Percentiles rank a stretch among this genome's conserved stretches.
These are phyloP conservation scores for Erigeron canadensis DNA, from an alignment of 129 eudicot species.

Conservation along the genomic window DNA sequence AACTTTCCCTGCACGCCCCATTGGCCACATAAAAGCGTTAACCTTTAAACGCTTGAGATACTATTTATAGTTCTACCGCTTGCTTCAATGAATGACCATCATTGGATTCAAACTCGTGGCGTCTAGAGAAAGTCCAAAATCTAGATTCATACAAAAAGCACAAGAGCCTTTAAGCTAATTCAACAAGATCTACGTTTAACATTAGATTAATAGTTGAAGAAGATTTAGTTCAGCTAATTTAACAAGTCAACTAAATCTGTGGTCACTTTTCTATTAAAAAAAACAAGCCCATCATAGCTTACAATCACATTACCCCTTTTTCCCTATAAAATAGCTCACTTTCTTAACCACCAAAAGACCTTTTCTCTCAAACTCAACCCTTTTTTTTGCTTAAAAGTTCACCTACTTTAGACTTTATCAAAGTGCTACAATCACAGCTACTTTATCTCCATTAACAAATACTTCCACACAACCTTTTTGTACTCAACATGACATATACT, in stretches of 20 bases:
- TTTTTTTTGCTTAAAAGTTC: conserved; percentile 25
- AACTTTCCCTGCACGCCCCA: too few relatives aligned
- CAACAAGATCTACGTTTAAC: conserved; percentile 1
- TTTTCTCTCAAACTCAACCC: conserved; percentile 27
- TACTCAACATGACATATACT: too few relatives aligned
- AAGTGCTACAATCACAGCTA: neutral
- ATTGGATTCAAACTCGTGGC: neutral
- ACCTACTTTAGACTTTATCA: conserved; percentile 25
- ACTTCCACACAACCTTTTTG: too few relatives aligned
- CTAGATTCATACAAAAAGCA: neutral
- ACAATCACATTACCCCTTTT: conserved; percentile 8
- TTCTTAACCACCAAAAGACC: conserved; percentile 16
- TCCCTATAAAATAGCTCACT: conserved; percentile 10
- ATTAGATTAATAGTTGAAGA: neutral
- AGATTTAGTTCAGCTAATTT: neutral
- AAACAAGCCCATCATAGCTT: conserved; percentile 15
- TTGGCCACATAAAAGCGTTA: neutral
- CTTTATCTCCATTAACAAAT: neutral
- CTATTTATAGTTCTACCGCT: neutral
- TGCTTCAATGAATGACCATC: neutral
- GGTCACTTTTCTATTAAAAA: conserved; percentile 16
- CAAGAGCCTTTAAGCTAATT: neutral
- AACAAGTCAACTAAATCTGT: conserved; percentile 20
- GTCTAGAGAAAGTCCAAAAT: neutral
- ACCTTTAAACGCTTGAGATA: neutral